A percentile compares a stretch with the other conserved stretches of the same genome.
These are phyloP conservation scores for Lactarius hatsudake DNA, from an alignment of 768 basidiomycete genomes.

Conservation along the genomic window DNA sequence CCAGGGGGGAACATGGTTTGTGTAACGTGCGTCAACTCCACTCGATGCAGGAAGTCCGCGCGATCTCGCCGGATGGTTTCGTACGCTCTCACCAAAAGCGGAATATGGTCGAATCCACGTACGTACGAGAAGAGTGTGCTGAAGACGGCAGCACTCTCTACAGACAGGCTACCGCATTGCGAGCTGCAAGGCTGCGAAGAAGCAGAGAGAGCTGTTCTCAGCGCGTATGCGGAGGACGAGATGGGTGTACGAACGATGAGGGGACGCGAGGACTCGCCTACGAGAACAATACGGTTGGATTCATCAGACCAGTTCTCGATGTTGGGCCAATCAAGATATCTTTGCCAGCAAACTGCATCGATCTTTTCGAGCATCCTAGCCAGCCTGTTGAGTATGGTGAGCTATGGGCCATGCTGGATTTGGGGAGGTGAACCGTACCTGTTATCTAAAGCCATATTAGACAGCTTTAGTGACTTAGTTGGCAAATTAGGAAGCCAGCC, in stretches of 20 bases:
- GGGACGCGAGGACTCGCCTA: constrained; percentile 25
- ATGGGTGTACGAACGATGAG: constrained; percentile 16
- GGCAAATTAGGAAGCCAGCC: constrained; percentile 20
- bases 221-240: not conserved
- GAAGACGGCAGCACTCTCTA: constrained; percentile 22
- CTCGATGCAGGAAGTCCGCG: constrained; percentile 13
- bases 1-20: constrained; percentile 24
- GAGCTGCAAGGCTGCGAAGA: constrained; percentile 19
- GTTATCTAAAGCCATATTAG: constrained; percentile 10
- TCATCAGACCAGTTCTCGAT: constrained; percentile 27
- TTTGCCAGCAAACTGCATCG: constrained; percentile 16
- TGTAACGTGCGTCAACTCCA: constrained; percentile 6
- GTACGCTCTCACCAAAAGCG: constrained; percentile 20
- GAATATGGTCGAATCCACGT: constrained; percentile 20
- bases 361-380: constrained; percentile 11
- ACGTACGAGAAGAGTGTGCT: constrained; percentile 22
- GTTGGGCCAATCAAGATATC: constrained; percentile 17
- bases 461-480: constrained; percentile 3
- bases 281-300: constrained; percentile 21
- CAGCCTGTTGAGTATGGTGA: constrained; percentile 14
- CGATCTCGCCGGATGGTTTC: constrained; percentile 17
- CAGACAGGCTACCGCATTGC: constrained; percentile 18
- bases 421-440: constrained; percentile 5
- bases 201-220: not conserved
- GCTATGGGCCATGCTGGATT: not conserved